These are phyloP conservation scores for Kuraishia cidri DNA, from an alignment of 805 yeast genomes.

Conservation along the genomic window DNA sequence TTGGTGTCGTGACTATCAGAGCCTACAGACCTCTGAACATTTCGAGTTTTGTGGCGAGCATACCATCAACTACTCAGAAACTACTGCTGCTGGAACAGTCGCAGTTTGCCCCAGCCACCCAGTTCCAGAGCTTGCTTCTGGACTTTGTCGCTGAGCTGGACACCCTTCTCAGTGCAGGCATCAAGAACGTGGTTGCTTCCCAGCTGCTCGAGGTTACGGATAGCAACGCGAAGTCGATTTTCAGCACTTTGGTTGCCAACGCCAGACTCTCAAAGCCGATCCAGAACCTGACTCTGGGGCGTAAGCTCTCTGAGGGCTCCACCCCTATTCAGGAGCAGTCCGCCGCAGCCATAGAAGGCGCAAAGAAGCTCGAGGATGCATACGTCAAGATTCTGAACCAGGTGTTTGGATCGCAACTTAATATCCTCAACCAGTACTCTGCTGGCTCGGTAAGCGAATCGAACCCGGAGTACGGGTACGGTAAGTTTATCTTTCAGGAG, in stretches of 20 bases:
- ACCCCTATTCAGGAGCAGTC: too few relatives aligned
- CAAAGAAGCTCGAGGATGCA: slow-evolving; percentile 56
- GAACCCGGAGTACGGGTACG: slow-evolving; percentile 85
- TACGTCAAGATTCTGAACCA: slow-evolving; percentile 71
- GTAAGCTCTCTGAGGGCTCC: slow-evolving; percentile 17
- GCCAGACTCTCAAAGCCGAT: slow-evolving; percentile 43
- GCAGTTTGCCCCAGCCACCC: slow-evolving; percentile 17
- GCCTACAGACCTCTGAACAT: slow-evolving; percentile 70
- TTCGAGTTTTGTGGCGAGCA: slow-evolving; percentile 31
- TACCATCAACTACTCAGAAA: slow-evolving; percentile 47
- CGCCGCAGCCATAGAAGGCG: slow-evolving; percentile 31
- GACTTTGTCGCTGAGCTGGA: slow-evolving; percentile 62
- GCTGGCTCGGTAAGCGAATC: slow-evolving; percentile 33
- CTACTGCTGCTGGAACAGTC: slow-evolving; percentile 67
- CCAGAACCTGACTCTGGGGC: slow-evolving; percentile 58
- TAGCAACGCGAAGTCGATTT: slow-evolving; percentile 28
- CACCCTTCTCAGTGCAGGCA: slow-evolving; percentile 32
- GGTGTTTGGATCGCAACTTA: slow-evolving; percentile 45
- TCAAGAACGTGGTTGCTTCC: slow-evolving; percentile 49
- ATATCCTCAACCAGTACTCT: slow-evolving; percentile 51
- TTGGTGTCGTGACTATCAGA: slow-evolving; percentile 47
- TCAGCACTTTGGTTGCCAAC: slow-evolving; percentile 43
- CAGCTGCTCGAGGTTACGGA: slow-evolving; percentile 36
- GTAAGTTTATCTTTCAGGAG: slow-evolving; percentile 53
- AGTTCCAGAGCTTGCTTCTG: slow-evolving; percentile 40